Percentiles rank a stretch among this genome's conserved stretches.
phyloP scores from a whole-genome alignment of 176 grass and related monocot genomes.

The Triticum aestivum region DNA sequence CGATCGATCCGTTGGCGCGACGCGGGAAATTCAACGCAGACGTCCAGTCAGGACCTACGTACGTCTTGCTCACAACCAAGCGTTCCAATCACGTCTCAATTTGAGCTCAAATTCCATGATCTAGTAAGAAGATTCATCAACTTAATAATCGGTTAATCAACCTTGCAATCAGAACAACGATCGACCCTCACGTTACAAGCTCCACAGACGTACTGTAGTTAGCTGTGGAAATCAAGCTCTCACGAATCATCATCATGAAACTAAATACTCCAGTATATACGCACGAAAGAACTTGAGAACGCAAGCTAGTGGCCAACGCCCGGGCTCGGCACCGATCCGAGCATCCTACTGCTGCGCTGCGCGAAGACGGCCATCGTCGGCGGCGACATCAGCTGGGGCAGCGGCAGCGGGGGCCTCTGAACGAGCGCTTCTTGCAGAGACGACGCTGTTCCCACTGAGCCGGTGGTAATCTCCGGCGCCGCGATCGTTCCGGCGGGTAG shows the following conservation, averaged over 20 bases:
- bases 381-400: neutral
- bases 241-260: neutral
- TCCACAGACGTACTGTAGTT: neutral
- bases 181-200: neutral
- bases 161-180: neutral
- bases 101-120: neutral
- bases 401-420: neutral
- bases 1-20: neutral
- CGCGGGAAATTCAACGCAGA: neutral
- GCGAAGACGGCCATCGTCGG: neutral
- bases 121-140: neutral
- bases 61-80: neutral
- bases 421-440: neutral
- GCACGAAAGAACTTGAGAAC: neutral
- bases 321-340: constrained; percentile 62
- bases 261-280: neutral
- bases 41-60: neutral
- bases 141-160: neutral
- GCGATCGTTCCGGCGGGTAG: too few species aligned
- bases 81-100: neutral
- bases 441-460: neutral
- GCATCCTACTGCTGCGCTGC: constrained; percentile 20
- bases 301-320: constrained; percentile 52
- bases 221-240: neutral
- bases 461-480: neutral